A percentile compares a stretch with the other conserved stretches of the same genome.
These are phyloP conservation scores for Talaromyces verruculosus DNA, from an alignment of 2,329 filamentous ascomycete genomes.

Conservation along the genomic window DNA sequence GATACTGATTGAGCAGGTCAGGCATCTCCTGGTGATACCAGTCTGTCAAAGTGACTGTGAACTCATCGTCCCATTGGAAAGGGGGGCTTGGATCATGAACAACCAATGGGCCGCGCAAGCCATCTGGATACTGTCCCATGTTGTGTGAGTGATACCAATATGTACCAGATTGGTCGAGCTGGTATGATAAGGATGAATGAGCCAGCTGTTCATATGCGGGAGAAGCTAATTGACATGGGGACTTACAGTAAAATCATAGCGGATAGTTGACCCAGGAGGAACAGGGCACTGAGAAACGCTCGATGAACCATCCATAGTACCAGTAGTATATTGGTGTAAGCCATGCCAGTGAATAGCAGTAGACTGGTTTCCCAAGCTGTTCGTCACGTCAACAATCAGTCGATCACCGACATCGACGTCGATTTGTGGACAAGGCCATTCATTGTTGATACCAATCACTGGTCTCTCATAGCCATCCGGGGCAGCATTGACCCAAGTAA, in stretches of 20 bases:
- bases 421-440: constrained; percentile 69
- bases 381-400: constrained; percentile 43
- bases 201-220: background rate
- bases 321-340: constrained; percentile 65
- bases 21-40: constrained; percentile 67
- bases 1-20: constrained; percentile 48
- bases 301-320: constrained; percentile 68
- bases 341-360: constrained; percentile 64
- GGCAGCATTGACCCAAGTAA: constrained; percentile 69
- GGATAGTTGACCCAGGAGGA: constrained; percentile 62
- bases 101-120: constrained; percentile 63
- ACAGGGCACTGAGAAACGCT: constrained; percentile 69
- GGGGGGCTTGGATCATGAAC: constrained; percentile 64
- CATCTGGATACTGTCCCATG: constrained; percentile 68
- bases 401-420: constrained; percentile 40
- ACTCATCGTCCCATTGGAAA: constrained; percentile 62
- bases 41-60: constrained; percentile 65
- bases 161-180: constrained; percentile 65
- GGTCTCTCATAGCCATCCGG: constrained; percentile 67
- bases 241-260: constrained; percentile 63
- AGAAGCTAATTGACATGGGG: background rate
- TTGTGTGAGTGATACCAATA: constrained; percentile 79
- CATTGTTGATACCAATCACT: constrained; percentile 72
- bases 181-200: constrained; percentile 20
- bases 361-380: constrained; percentile 40